Percentiles rank a stretch among this genome's conserved stretches.
These are phyloP conservation scores for Beauveria sp. DNA, from an alignment of 2,329 filamentous ascomycete species.

Conservation along the genomic window DNA sequence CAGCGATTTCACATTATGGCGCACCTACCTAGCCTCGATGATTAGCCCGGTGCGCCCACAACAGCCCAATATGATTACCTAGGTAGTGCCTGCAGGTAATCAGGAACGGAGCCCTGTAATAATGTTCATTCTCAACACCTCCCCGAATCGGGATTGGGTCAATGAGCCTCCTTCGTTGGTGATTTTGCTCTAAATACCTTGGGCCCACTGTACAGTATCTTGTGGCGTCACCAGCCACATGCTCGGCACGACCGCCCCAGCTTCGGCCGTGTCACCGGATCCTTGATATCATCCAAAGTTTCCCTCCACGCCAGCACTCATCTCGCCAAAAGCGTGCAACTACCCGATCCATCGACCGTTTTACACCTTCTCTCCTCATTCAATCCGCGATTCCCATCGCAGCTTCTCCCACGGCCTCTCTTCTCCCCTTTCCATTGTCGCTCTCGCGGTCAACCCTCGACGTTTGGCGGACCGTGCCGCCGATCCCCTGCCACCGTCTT, in stretches of 20 bases:
- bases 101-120: too few relatives aligned
- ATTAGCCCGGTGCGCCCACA: not conserved
- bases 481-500: constrained; percentile 4
- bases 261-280: not conserved
- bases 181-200: too few relatives aligned
- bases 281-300: not conserved
- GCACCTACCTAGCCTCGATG: not conserved
- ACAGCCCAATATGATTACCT: not conserved
- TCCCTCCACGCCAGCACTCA: not conserved
- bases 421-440: too few relatives aligned
- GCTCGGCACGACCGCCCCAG: constrained; percentile 4
- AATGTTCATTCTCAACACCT: too few relatives aligned
- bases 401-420: too few relatives aligned
- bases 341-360: not conserved
- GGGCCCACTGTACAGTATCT: too few relatives aligned
- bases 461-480: not conserved
- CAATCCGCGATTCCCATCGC: not conserved
- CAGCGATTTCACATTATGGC: not conserved
- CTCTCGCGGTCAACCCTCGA: too few relatives aligned
- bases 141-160: too few relatives aligned
- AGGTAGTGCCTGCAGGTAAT: too few relatives aligned
- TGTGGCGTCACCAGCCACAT: constrained; percentile 2
- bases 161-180: too few relatives aligned
- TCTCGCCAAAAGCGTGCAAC: not conserved
- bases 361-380: not conserved